Percentiles rank a stretch among this genome's conserved stretches.
phyloP scores from a whole-genome alignment of 169 alveolate species.

The Cryptosporidium canis region DNA sequence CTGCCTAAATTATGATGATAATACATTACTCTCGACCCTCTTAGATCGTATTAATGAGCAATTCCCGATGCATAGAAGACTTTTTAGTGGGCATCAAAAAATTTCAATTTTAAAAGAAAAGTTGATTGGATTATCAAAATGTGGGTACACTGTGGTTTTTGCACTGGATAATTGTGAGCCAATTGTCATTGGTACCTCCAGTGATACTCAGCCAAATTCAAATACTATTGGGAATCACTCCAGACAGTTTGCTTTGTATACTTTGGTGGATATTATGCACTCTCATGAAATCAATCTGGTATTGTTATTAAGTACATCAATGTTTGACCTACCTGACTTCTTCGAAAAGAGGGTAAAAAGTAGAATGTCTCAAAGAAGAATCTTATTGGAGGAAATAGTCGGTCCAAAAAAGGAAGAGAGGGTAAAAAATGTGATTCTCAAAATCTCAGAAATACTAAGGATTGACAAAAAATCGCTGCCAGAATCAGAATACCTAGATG shows the following conservation, averaged over 20 bases:
- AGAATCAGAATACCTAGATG: background rate
- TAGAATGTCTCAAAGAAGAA: conserved; percentile 72
- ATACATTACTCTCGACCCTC: conserved; percentile 3
- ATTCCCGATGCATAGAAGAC: conserved; percentile 57
- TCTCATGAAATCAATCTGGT: conserved; percentile 37
- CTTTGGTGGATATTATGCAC: conserved; percentile 68
- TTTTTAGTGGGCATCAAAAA: conserved; percentile 57
- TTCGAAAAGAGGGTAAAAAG: conserved; percentile 67
- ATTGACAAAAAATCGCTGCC: conserved; percentile 2
- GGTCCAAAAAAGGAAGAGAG: background rate
- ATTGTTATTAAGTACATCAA: conserved; percentile 47
- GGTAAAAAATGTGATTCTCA: background rate
- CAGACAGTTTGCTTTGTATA: conserved; percentile 54
- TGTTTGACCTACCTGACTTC: conserved; percentile 48
- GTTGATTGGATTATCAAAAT: conserved; percentile 39
- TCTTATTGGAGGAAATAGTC: conserved; percentile 21
- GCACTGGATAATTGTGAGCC: conserved; percentile 55
- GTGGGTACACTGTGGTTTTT: conserved; percentile 36
- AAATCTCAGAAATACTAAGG: background rate
- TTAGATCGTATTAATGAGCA: conserved; percentile 48
- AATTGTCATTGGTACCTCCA: conserved; percentile 7
- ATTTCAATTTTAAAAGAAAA: conserved; percentile 43
- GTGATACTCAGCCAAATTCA: background rate
- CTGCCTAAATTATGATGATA: conserved; percentile 65
- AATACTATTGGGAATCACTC: background rate